Evolutionary conservation across 2,329 filamentous ascomycete genomes (phyloP), one percentile per base, ranked within the genome.

Genomic region (Plenodomus biglobosus): DNA sequence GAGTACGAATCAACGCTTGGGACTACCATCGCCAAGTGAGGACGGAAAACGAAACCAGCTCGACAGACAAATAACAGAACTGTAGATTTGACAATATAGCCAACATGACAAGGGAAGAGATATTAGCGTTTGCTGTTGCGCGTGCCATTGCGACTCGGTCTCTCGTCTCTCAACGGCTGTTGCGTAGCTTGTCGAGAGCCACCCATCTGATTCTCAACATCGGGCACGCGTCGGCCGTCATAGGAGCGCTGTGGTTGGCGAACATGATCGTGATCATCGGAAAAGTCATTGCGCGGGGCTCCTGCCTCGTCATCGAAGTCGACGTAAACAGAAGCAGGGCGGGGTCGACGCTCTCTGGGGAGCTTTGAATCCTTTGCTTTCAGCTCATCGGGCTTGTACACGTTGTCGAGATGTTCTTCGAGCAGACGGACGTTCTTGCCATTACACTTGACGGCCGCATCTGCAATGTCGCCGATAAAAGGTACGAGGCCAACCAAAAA

Each of bases 401-500:
- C 84, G 55, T 85, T 77, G 38, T 88, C 81, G 44, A 94, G 78
- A 57, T 86, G 78, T 39, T 83, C 74, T 65, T 90, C 87, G 15
- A 90, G 75, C 2, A 89, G 70, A 30, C 86, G 80, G 4, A 87
- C 84, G 60, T 92, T 94, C 61, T 84, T 84, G 17, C 86, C 89
- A 64, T 92, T 94, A 66, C 85, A 85, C 52, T 87, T 85, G 73
- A 86, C 86, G 2, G 83, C 70, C 5, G 87, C 86, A 63, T 94
- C 89, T 34, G 79, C 81, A 2, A 92, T 50, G 62, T 92, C 89
- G n/a, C 89, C 89, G 0, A 90, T 53, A 53, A 92, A 82, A 0
- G 89, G 89, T 1, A 92, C 76, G 2, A 94, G 74, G 5, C 89
- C 90, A 27, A 92, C 76, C 32, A 80, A 68, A 59, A 94, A 89